Base-by-base conservation (phyloP, 2,329 filamentous ascomycete genomes). In the Fusarium austroafricanum region DNA sequence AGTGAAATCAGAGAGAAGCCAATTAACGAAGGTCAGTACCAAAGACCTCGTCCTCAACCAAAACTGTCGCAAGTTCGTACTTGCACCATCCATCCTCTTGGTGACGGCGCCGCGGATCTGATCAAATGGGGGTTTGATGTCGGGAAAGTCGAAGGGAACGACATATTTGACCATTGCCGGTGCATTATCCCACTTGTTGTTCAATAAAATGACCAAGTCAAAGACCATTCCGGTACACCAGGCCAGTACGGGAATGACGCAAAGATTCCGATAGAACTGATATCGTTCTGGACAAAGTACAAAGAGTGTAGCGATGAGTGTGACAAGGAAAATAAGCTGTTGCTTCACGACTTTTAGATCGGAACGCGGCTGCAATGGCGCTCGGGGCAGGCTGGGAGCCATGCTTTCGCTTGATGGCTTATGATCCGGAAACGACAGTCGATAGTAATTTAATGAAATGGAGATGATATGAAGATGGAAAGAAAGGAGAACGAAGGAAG, bases 91-190 rank as follows among this genome's bases (percentile, higher is more conserved):
- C 9, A 64, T 20, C 3, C 31, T 12, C 0, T 6, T 47, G 6
- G 17, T 23, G 1, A 33, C 21, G 1, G 35, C 20, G 5, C n/a
- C 11, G 3, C 23, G 8, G 10, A 67, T 39, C 4, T 67, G 59
- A 15, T 67, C 64, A 29, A 47, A 67, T 0, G 64, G 64, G 15
- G 64, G 63, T 5, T 38, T 29, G 0, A 67, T 29, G 6, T 53
- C 20, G 2, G 56, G 45, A 11, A 65, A 47, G 2, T 51, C 37
- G 11, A 67, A n/a, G 0, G 61, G 61, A 23, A 64, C 44, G 46
- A 64, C 67, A 15, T 67, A 67, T 26, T 64, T 67, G 6, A 67
- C 39, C 39, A 64, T 37, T 1, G 51, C 12, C 2, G 64, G 64
- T 4, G 35, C 52, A 21, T 53, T 64, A 15, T 64, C 63, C 64